A percentile compares a stretch with the other conserved stretches of the same genome.
Conservation (phyloP, 495 filamentous ascomycete genomes). For the Trichoderma virens region DNA sequence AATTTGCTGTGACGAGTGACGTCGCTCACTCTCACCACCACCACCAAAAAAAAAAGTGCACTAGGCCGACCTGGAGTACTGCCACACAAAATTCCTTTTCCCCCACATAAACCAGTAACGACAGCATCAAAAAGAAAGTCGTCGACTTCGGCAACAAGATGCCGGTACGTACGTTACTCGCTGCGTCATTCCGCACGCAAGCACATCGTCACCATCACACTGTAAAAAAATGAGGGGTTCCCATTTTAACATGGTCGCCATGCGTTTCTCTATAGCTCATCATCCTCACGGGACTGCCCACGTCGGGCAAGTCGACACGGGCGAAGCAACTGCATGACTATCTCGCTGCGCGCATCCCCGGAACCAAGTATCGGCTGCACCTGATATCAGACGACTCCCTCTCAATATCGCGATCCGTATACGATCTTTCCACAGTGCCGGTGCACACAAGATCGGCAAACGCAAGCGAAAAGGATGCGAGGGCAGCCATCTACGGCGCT, state of each 20-base stretch:
- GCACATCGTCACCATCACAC: background rate
- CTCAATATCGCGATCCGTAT: conserved; percentile 51
- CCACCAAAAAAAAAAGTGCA: background rate
- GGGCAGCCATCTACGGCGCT: conserved; percentile 76
- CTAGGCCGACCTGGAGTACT: background rate
- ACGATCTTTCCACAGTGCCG: conserved; percentile 46
- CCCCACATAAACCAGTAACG: background rate
- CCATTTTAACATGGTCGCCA: background rate
- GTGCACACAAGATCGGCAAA: conserved; percentile 45
- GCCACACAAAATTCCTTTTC: conserved; percentile 5
- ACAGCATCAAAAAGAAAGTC: background rate
- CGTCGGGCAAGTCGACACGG: conserved; percentile 86
- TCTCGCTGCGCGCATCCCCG: conserved; percentile 50
- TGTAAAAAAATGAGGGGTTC: background rate
- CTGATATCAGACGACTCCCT: conserved; percentile 62
- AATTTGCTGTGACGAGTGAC: background rate
- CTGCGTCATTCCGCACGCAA: background rate
- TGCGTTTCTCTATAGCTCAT: conserved; percentile 56
- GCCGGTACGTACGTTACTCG: conserved; percentile 5
- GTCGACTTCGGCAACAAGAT: conserved; percentile 5
- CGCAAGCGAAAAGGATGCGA: conserved; percentile 78
- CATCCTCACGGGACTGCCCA: conserved; percentile 84
- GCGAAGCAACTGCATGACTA: conserved; percentile 65
- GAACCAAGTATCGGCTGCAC: conserved; percentile 48
- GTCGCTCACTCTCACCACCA: background rate